Base-by-base conservation (phyloP, 148 eudicot genomes). In the Selenicereus undatus region DNA sequence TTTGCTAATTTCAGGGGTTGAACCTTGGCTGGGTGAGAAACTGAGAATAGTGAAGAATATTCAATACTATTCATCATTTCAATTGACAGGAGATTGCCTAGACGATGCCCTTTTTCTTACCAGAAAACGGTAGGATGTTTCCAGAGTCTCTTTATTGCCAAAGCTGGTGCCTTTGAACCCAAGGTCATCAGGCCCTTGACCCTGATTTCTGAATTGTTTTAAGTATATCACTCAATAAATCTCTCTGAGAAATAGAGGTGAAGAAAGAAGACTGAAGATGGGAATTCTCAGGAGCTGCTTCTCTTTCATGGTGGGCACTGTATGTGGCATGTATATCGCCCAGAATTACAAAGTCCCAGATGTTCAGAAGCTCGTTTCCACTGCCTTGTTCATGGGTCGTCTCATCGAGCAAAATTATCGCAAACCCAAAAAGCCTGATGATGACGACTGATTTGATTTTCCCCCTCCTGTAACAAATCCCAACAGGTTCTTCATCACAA, bases 301-400 rank as follows among this genome's bases (percentile, higher is more conserved):
- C 73, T 78, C 87, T 29, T 91, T 93, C 82, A 78, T 89, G 76
- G 72, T 81, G 17, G 97, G 97, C 11, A 88, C 91, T 1, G 78
- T 79, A 9, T 87, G 84, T 20, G 94, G 97, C 2, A 82, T 91
- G 24, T 91, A 93, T 73, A 82, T 93, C 22, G 94, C 97, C 29
- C 97, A 93, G 81, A 92, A 93, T 79, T 93, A 93, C 90, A 83
- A 87, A 81, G 89, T 90, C 22, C 89, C 89, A 45, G 89, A 85
- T 76, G 85, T 88, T 26, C 86, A 85, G 56, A 90, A 87, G 72
- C 86, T 89, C 50, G 89, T 81, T 71, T 77, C 85, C 30, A 80
- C 87, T 42, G 82, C 77, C 30, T 14, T 89, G 48, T 85, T 85
- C 86, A 84, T 82, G 69, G 88, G 91, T 42, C 87, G 87, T 42